Evolutionary conservation across 306 rosid species (phyloP), one percentile per base, ranked within the genome.

Genomic region (Prunus mongolica): DNA sequence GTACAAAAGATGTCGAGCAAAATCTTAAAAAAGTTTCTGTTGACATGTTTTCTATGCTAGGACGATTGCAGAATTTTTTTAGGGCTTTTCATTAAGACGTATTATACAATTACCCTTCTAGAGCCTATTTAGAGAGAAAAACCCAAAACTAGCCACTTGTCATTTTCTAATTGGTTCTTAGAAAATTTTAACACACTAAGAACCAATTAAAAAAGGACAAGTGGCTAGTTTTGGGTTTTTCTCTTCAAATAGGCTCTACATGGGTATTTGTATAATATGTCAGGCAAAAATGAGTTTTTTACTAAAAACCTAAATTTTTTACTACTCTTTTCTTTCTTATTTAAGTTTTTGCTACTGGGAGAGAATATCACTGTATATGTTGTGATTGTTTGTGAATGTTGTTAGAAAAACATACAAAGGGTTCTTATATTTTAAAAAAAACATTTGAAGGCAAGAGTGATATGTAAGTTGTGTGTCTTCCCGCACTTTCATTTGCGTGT

Each of bases 281-380:
- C 41, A 34, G 0, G 41, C 8, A 34, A 34, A 34, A 34, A 34
- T 34, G 41, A 6, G 41, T 5, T 34, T 34, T 34, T 34, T 32
- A 5, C 38, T 69, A 38, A 27, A 27, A 27, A 27, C 3, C 28
- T 27, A 27, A 27, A 27, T 1, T 32, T 32, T 5, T 32, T 34
- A 6, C 41, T 69, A 38, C 44, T 20, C 30, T 6, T 51, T 32
- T 11, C 38, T 52, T 11, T 4, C 49, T 30, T 52, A 19, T 54
- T n/a, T 34, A 32, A 52, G 75, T 52, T 52, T 70, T 70, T 62
- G 47, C 28, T 52, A 12, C n/a, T 52, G 74, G 74, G 51, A 34
- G 25, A 64, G 69, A 34, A 65, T 19, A 34, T 65, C 6, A 25
- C 46, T 8, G 25, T 8, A 65, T 65, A 41, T 19, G 47, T 10